Conservation (phyloP, 495 filamentous ascomycete species). For the Trichoderma orchidacearum region DNA sequence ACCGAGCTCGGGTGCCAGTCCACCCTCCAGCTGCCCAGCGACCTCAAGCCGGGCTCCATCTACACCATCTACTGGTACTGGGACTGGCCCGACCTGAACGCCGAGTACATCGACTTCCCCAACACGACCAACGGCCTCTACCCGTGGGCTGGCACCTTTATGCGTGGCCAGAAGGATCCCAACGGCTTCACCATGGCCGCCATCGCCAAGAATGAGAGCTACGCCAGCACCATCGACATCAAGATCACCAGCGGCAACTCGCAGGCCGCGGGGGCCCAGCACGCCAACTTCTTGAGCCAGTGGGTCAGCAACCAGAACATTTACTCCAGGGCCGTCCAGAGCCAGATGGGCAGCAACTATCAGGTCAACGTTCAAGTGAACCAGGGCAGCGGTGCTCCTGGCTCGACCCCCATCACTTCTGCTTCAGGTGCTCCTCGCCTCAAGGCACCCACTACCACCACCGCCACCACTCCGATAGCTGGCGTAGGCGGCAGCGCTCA, state of each 20-base stretch:
- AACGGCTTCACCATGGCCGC: not conserved
- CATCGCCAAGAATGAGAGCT: conserved; percentile 1
- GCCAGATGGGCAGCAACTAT: not conserved
- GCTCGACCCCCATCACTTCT: conserved; percentile 4
- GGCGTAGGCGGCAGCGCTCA: not conserved
- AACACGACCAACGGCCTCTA: not conserved
- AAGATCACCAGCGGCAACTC: not conserved
- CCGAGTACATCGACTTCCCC: not conserved
- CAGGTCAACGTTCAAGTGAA: not conserved
- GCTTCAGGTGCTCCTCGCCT: conserved; percentile 4
- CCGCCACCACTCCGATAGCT: not conserved
- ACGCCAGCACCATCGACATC: conserved; percentile 2
- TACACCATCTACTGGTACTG: conserved; percentile 86
- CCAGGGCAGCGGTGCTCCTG: not conserved
- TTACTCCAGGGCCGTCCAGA: not conserved
- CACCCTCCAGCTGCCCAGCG: conserved; percentile 53
- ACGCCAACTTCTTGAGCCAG: not conserved
- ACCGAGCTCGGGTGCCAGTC: conserved; percentile 59
- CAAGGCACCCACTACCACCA: not conserved
- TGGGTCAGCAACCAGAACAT: not conserved
- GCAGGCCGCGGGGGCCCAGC: not conserved
- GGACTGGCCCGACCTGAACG: conserved; percentile 56
- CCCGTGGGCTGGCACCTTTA: not conserved
- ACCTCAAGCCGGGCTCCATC: conserved; percentile 32
- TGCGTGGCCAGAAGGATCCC: not conserved